A percentile compares a stretch with the other conserved stretches of the same genome.
phyloP scores from a whole-genome alignment of 2,329 filamentous ascomycete species.

The Exophiala sp. region DNA sequence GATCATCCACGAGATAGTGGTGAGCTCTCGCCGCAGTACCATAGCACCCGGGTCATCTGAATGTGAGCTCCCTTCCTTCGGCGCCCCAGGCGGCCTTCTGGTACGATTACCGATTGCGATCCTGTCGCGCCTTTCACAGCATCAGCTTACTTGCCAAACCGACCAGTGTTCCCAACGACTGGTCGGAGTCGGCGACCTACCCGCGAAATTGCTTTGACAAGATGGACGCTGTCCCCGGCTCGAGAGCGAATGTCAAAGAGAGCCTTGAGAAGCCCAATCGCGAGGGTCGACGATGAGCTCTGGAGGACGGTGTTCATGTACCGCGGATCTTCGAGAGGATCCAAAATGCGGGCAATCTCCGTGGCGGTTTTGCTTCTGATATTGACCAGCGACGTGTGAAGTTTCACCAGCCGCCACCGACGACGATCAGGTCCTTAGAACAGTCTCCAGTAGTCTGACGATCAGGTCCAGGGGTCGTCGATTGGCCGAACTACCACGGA shows the following conservation, averaged over 20 bases:
- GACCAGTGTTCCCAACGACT: constrained; percentile 45
- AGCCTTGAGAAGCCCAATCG: constrained; percentile 46
- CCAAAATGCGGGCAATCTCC: constrained; percentile 29
- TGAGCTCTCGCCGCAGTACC: too few species aligned
- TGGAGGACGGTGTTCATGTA: constrained; percentile 36
- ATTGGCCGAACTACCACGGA: constrained; percentile 34
- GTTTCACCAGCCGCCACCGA: too few species aligned
- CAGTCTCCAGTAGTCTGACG: constrained; percentile 29
- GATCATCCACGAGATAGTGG: constrained; percentile 26
- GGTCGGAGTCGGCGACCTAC: constrained; percentile 39
- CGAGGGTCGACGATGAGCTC: constrained; percentile 1
- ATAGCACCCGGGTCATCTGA: too few species aligned
- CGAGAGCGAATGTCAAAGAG: constrained; percentile 44
- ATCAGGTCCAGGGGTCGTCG: constrained; percentile 31
- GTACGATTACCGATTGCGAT: background rate
- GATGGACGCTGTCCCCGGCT: constrained; percentile 2
- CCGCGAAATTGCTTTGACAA: background rate
- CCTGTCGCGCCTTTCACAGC: constrained; percentile 31
- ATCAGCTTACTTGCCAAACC: constrained; percentile 49
- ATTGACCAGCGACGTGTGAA: too few species aligned
- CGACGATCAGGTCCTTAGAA: background rate
- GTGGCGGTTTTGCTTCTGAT: too few species aligned
- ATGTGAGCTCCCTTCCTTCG: too few species aligned
- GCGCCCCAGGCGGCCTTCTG: too few species aligned
- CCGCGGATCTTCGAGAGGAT: constrained; percentile 34